These are phyloP conservation scores for Leccinum imitatum DNA, from an alignment of 768 basidiomycete genomes.

Conservation along the genomic window DNA sequence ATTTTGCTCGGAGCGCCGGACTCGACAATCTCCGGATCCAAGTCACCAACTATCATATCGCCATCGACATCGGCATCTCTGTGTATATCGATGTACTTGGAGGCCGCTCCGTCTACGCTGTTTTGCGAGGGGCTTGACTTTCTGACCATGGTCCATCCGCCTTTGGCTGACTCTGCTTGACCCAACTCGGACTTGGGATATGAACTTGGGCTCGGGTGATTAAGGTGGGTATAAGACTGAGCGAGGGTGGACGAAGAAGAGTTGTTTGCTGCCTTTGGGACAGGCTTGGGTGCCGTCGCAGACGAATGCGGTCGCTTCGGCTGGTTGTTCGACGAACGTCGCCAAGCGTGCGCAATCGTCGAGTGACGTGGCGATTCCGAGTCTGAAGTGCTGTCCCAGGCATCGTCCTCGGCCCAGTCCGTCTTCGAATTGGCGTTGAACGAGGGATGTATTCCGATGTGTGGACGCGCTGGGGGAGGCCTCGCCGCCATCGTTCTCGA, in stretches of 20 bases:
- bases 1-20: slow-evolving; percentile 36
- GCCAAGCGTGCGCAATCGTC: slow-evolving; percentile 49
- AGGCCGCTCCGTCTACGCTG: slow-evolving; percentile 25
- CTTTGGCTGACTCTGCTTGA: slow-evolving; percentile 44
- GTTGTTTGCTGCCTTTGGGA: slow-evolving; percentile 46
- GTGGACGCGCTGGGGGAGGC: slow-evolving; percentile 72
- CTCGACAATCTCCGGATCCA: slow-evolving; percentile 57
- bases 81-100: slow-evolving; percentile 25
- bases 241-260: slow-evolving; percentile 68
- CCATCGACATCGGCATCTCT: slow-evolving; percentile 68
- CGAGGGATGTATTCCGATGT: slow-evolving; percentile 59
- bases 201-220: slow-evolving; percentile 70
- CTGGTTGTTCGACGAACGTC: slow-evolving; percentile 27
- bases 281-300: slow-evolving; percentile 51
- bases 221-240: slow-evolving; percentile 80
- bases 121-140: slow-evolving; percentile 35
- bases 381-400: slow-evolving; percentile 83
- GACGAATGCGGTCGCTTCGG: slow-evolving; percentile 31
- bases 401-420: slow-evolving; percentile 86
- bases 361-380: slow-evolving; percentile 65
- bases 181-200: slow-evolving; percentile 55
- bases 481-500: slow-evolving; percentile 47
- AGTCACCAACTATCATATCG: slow-evolving; percentile 75
- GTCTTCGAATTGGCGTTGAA: slow-evolving; percentile 44
- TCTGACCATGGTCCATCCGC: slow-evolving; percentile 79